phyloP scores from a whole-genome alignment of 139 green algal genomes.

The Chlamydomonas schloesseri region DNA sequence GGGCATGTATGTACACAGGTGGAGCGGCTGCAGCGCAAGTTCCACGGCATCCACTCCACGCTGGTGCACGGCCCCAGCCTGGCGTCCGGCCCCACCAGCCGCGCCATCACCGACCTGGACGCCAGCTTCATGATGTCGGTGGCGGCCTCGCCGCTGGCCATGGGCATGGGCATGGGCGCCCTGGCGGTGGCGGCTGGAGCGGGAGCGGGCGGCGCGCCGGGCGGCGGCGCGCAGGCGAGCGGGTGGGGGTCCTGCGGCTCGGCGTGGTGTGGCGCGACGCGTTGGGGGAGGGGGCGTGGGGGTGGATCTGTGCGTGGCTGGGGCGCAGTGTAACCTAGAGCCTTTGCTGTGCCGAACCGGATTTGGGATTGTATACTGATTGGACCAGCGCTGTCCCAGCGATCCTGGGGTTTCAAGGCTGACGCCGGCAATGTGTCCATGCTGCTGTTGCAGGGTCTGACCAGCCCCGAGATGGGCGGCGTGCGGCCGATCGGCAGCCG shows the following conservation, averaged over 20 bases:
- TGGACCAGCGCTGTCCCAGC: too few species aligned
- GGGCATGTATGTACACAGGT: conserved; percentile 68
- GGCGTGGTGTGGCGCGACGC: neutral
- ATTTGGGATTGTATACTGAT: too few species aligned
- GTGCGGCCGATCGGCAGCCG: too few species aligned
- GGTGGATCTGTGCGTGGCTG: too few species aligned
- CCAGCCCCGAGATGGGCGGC: too few species aligned
- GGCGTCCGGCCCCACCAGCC: conserved; percentile 24
- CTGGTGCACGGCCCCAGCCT: conserved; percentile 60
- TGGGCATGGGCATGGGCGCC: too few species aligned
- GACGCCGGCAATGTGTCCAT: too few species aligned
- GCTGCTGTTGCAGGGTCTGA: too few species aligned
- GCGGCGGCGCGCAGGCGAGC: neutral
- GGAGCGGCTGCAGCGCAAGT: conserved; percentile 92
- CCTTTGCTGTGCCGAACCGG: too few species aligned
- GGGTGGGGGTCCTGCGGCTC: neutral
- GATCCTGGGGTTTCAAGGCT: too few species aligned
- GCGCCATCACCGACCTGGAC: conserved; percentile 44
- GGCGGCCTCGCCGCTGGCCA: neutral
- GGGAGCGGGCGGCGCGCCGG: neutral
- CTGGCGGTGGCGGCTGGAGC: neutral
- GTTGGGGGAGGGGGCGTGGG: too few species aligned
- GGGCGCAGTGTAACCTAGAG: too few species aligned
- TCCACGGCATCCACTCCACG: conserved; percentile 89
- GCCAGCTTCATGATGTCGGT: conserved; percentile 21